A percentile compares a stretch with the other conserved stretches of the same genome.
Evolutionary conservation across 768 basidiomycete genomes (phyloP).

Genomic region (Suillus placidus): DNA sequence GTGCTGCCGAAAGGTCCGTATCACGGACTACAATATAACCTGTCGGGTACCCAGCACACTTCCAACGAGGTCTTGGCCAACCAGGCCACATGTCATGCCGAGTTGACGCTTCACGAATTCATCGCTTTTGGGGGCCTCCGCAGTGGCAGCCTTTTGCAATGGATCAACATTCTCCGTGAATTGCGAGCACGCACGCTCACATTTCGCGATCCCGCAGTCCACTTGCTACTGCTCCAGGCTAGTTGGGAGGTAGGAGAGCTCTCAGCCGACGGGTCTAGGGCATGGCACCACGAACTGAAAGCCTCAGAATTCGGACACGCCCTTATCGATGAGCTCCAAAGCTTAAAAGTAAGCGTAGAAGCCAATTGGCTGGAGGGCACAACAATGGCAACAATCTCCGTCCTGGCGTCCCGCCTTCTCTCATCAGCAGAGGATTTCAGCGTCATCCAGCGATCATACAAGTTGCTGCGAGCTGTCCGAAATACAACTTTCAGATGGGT

Average conservation of each 20-base stretch:
- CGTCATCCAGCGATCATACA: constrained; percentile 24
- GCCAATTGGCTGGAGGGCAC: constrained; percentile 41
- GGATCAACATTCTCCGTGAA: constrained; percentile 49
- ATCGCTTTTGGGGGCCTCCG: constrained; percentile 45
- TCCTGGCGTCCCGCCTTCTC: constrained; percentile 38
- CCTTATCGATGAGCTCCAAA: constrained; percentile 36
- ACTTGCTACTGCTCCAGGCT: constrained; percentile 43
- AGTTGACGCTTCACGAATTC: constrained; percentile 45
- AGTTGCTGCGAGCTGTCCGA: constrained; percentile 36
- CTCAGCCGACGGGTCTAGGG: constrained; percentile 19
- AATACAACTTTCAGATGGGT: constrained; percentile 39
- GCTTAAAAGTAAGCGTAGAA: constrained; percentile 33
- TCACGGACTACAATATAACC: constrained; percentile 37
- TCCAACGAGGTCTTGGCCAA: constrained; percentile 45
- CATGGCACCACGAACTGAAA: constrained; percentile 42
- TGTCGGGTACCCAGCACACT: constrained; percentile 38
- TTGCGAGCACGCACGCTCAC: constrained; percentile 37
- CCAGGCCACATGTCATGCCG: constrained; percentile 42
- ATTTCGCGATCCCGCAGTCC: constrained; percentile 40
- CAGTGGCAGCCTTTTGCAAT: constrained; percentile 45
- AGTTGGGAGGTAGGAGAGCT: constrained; percentile 41
- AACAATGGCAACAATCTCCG: constrained; percentile 31
- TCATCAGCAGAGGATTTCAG: constrained; percentile 16
- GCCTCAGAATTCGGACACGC: constrained; percentile 33
- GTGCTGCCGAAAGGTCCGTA: constrained; percentile 38